Conservation (phyloP, 176 grass and related monocot genomes). For the Stipa capillata region DNA sequence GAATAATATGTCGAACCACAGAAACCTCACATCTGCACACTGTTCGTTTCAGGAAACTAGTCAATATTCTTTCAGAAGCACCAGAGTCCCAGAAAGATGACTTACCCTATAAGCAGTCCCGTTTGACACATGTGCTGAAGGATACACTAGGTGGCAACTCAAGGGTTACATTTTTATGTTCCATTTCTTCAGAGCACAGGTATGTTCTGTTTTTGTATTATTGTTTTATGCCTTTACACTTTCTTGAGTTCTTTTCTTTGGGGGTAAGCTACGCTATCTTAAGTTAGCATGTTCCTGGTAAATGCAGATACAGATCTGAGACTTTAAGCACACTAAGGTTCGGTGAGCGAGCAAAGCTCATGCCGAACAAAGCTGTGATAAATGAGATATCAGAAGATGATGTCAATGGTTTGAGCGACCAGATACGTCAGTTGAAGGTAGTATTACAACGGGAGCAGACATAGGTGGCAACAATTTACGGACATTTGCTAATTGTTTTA, state of each 20-base stretch:
- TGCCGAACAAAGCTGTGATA: conserved; percentile 86
- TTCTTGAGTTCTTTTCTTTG: neutral
- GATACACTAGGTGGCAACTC: conserved; percentile 93
- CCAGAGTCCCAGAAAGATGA: conserved; percentile 31
- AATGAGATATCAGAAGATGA: conserved; percentile 98
- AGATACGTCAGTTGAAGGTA: conserved; percentile 98
- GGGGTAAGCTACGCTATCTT: neutral
- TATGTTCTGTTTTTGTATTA: conserved; percentile 22
- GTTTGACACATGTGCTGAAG: conserved; percentile 83
- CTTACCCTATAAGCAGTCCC: conserved; percentile 47
- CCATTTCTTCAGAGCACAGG: conserved; percentile 86
- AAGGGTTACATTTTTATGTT: conserved; percentile 82
- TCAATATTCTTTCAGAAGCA: conserved; percentile 69
- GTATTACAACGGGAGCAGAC: neutral
- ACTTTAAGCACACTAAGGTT: conserved; percentile 92
- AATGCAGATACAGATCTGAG: conserved; percentile 65
- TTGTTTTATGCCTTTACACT: neutral
- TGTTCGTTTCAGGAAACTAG: conserved; percentile 70
- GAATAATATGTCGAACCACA: neutral
- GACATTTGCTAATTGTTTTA: conserved; percentile 22
- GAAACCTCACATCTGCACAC: neutral
- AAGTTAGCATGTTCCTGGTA: neutral
- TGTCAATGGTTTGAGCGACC: conserved; percentile 90
- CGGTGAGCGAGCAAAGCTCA: conserved; percentile 69
- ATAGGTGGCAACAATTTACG: neutral